Percentiles rank a stretch among this genome's conserved stretches.
Evolutionary conservation across 768 basidiomycete species (phyloP).

Genomic region (Lactarius akahatsu): DNA sequence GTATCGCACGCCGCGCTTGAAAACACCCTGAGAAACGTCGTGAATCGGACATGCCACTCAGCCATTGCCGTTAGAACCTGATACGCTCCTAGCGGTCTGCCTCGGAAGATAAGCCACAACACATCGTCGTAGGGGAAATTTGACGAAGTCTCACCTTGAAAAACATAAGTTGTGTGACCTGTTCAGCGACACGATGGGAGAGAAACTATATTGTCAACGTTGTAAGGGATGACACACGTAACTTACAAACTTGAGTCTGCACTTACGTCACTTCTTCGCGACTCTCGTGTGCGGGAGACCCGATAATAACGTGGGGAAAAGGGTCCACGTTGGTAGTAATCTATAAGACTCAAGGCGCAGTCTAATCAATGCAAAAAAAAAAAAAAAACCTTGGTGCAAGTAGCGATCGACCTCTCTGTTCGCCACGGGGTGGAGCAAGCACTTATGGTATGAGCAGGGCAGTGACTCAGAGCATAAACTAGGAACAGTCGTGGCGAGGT

Average conservation of each 20-base stretch:
- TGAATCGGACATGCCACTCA: constrained; percentile 77
- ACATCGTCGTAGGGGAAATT: constrained; percentile 79
- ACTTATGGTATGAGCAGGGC: constrained; percentile 70
- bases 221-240: background rate
- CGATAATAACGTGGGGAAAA: constrained; percentile 74
- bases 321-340: background rate
- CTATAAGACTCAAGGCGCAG: too few species aligned
- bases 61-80: constrained; percentile 22
- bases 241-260: constrained; percentile 13
- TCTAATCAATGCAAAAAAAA: background rate
- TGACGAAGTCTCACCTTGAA: constrained; percentile 77
- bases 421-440: constrained; percentile 38
- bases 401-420: constrained; percentile 61
- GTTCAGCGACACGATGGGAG: constrained; percentile 77
- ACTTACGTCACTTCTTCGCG: constrained; percentile 78
- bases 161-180: constrained; percentile 86
- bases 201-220: constrained; percentile 43
- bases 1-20: constrained; percentile 79
- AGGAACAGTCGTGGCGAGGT: constrained; percentile 57
- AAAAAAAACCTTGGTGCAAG: constrained; percentile 33
- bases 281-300: constrained; percentile 81
- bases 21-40: constrained; percentile 57
- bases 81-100: constrained; percentile 65
- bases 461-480: constrained; percentile 66
- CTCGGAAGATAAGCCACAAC: constrained; percentile 51